These are phyloP conservation scores for Cadophora luteo-olivacea DNA, from an alignment of 2,329 filamentous ascomycete species.

Conservation along the genomic window DNA sequence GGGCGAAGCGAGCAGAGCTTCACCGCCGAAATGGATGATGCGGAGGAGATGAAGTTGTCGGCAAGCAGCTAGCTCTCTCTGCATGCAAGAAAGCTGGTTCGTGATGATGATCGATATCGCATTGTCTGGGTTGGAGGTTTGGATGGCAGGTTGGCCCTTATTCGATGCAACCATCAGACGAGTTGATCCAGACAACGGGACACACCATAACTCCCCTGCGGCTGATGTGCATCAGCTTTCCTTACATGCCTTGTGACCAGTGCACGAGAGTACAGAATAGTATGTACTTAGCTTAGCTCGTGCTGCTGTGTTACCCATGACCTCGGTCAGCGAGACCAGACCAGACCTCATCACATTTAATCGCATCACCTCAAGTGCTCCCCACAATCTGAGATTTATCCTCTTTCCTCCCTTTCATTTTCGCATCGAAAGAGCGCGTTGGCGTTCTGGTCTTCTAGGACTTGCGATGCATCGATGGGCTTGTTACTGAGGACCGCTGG, in stretches of 20 bases:
- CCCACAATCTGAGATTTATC: neutral
- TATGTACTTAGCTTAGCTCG: neutral
- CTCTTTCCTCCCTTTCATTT: neutral
- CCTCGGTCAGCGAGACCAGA: neutral
- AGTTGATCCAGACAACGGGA: neutral
- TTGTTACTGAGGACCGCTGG: conserved; percentile 13
- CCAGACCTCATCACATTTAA: neutral
- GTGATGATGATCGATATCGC: neutral
- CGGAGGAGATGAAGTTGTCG: neutral
- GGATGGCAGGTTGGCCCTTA: neutral
- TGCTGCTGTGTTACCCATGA: conserved; percentile 10
- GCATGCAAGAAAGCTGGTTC: neutral
- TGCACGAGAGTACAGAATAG: conserved; percentile 10
- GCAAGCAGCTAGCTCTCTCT: neutral
- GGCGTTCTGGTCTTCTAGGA: neutral
- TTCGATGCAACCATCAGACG: conserved; percentile 1
- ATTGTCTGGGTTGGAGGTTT: neutral
- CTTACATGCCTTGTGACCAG: conserved; percentile 11
- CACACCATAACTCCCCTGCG: conserved; percentile 11
- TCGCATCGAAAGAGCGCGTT: neutral
- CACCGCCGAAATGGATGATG: neutral
- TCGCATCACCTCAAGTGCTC: conserved; percentile 4
- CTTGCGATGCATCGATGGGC: conserved; percentile 12
- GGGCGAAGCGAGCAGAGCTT: neutral
- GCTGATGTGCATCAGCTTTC: conserved; percentile 18